Conservation (phyloP, 2,329 filamentous ascomycete genomes). For the Calonectria ilicicola region DNA sequence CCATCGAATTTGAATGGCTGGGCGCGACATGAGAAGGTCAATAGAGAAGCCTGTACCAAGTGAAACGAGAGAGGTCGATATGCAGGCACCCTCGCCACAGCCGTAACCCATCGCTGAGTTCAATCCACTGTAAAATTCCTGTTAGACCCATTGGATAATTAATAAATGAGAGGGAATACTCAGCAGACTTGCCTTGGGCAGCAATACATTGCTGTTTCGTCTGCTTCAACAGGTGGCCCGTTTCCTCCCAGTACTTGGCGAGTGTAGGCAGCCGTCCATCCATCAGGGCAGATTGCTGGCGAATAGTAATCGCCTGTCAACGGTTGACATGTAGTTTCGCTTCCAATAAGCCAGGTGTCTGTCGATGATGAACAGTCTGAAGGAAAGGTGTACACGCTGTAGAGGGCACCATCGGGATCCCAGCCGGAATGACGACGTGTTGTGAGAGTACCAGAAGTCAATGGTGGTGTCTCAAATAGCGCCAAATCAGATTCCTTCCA, state of each 20-base stretch:
- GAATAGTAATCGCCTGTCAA: neutral
- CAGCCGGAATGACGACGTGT: neutral
- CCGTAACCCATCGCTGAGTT: neutral
- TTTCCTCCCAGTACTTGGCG: neutral
- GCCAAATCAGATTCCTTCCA: neutral
- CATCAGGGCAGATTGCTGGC: constrained; percentile 2
- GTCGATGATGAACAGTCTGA: neutral
- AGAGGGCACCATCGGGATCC: neutral
- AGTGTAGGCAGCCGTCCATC: constrained; percentile 6
- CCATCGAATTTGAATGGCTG: neutral
- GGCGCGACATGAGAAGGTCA: neutral
- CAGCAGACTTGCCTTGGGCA: neutral
- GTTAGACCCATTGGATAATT: neutral
- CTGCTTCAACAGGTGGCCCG: neutral
- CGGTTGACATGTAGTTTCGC: neutral
- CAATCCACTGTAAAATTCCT: neutral
- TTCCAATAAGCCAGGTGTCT: neutral
- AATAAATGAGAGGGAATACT: neutral
- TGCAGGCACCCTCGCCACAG: neutral
- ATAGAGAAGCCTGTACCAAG: neutral
- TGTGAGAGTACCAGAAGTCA: neutral
- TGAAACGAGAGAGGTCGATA: neutral
- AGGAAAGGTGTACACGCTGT: neutral
- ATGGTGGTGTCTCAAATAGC: neutral
- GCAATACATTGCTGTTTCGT: constrained; percentile 11